Evolutionary conservation across 2,329 filamentous ascomycete genomes (phyloP), one percentile per base, ranked within the genome.

Genomic region (Mariannaea elegans): DNA sequence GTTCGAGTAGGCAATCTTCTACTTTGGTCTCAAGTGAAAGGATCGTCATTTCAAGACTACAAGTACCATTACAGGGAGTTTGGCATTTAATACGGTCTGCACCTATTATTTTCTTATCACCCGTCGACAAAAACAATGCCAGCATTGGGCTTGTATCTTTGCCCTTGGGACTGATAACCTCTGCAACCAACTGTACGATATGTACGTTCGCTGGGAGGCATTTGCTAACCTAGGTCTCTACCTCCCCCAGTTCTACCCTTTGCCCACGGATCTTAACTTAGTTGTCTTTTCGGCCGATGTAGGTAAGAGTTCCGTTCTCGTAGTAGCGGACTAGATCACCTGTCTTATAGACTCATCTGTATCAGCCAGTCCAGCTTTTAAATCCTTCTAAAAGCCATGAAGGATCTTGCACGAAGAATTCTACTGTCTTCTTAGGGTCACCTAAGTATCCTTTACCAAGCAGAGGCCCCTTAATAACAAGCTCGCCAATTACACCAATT

Each of bases 371-470:
- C 24, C 24, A 31, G n/a, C 7, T 9, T 12, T 10, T 6, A n/a
- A 10, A 18, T 18, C 13, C 8, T 6, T 19, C 44, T 10, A 36
- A 14, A 10, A 47, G 44, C 59, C 9, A 62, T n/a, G 10, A 14
- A 5, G 29, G 44, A 34, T 32, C 9, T 2, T 19, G 12, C 14
- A 47, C 16, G 29, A 47, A 47, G 4, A 27, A 14, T 4, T 29
- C 8, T 32, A 71, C 55, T 75, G 79, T 73, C 16, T 56, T 51
- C 7, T 47, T 46, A 38, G 67, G 16, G 16, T 72, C 64, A 54
- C 81, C 80, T 18, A 82, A 68, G 56, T 85, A 86, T 31, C 81
- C 80, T 32, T 77, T 71, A 19, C 79, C 81, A 14, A 85, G 77
- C 3, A 77, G 75, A 45, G 49, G 55, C 5, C 55, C 55, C 31